Percentiles rank a stretch among this genome's conserved stretches.
phyloP scores from a whole-genome alignment of 352 stramenopile genomes.

The Phytophthora pluvialis region DNA sequence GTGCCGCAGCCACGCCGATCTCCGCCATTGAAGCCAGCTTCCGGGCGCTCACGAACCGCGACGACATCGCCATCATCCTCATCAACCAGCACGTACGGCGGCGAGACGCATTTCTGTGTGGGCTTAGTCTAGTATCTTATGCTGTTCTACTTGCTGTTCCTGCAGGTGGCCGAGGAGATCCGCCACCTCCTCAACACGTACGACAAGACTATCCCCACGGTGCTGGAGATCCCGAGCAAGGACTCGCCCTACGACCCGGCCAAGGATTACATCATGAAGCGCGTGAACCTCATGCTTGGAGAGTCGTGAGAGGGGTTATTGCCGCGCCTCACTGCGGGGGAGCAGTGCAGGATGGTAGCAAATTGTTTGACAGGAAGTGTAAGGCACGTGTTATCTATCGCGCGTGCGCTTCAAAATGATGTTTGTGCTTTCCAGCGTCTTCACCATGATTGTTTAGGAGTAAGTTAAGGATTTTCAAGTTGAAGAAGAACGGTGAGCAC shows the following conservation, averaged over 20 bases:
- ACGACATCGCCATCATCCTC: slow-evolving; percentile 98
- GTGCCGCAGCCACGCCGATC: slow-evolving; percentile 79
- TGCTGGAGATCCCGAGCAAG: slow-evolving; percentile 99
- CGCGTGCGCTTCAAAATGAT: slow-evolving; percentile 17
- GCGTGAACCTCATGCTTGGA: slow-evolving; percentile 94
- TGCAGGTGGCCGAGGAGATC: slow-evolving; percentile 96
- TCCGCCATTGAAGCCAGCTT: slow-evolving; percentile 94
- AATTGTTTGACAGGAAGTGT: slow-evolving; percentile 18
- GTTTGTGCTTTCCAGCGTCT: slow-evolving; percentile 15
- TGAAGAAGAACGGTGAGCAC: background rate
- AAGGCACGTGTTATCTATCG: slow-evolving; percentile 27
- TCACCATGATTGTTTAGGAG: background rate
- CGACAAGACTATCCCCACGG: slow-evolving; percentile 97
- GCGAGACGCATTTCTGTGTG: too few relatives aligned
- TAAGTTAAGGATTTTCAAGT: too few relatives aligned
- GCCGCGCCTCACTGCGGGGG: background rate
- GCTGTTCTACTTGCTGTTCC: background rate
- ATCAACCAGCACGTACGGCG: slow-evolving; percentile 97
- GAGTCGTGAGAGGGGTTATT: slow-evolving; percentile 43
- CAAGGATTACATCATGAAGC: slow-evolving; percentile 99
- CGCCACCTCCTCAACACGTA: slow-evolving; percentile 98
- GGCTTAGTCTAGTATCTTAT: slow-evolving; percentile 5
- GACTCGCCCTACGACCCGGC: slow-evolving; percentile 95
- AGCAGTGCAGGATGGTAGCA: slow-evolving; percentile 12
- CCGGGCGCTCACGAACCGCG: slow-evolving; percentile 90